Evolutionary conservation across 306 rosid species (phyloP).

Genomic region (Prunus dulcis): DNA sequence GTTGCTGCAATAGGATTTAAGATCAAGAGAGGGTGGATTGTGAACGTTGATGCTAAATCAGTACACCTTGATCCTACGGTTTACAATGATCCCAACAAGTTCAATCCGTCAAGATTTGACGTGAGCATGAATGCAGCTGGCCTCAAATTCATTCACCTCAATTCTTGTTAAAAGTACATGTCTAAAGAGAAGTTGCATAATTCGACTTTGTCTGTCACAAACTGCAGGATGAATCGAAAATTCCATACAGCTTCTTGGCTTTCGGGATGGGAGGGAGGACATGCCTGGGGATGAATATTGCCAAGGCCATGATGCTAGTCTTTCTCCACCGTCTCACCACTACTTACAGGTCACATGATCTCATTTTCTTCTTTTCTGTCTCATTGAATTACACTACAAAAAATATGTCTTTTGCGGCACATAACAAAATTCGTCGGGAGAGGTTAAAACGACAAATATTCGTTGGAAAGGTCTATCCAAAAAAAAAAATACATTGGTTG

Average conservation of each 20-base stretch:
- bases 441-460: too few relatives aligned
- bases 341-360: conserved; percentile 47
- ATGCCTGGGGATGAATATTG: conserved; percentile 85
- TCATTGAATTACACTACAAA: not conserved
- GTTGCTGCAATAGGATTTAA: conserved; percentile 42
- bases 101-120: conserved; percentile 72
- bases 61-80: conserved; percentile 62
- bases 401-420: too few relatives aligned
- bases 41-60: conserved; percentile 75
- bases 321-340: conserved; percentile 78
- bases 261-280: conserved; percentile 94
- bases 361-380: not conserved
- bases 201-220: not conserved
- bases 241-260: conserved; percentile 66
- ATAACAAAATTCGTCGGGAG: too few relatives aligned
- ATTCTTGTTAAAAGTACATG: not conserved
- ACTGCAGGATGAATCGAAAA: conserved; percentile 49
- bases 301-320: conserved; percentile 82
- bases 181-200: not conserved
- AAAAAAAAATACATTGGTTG: too few relatives aligned
- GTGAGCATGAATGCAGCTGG: conserved; percentile 32
- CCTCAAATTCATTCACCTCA: not conserved
- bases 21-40: conserved; percentile 80
- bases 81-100: conserved; percentile 48
- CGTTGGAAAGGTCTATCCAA: too few relatives aligned